These are phyloP conservation scores for Cryoendolithus antarcticus DNA, from an alignment of 2,329 filamentous ascomycete genomes.

Conservation along the genomic window DNA sequence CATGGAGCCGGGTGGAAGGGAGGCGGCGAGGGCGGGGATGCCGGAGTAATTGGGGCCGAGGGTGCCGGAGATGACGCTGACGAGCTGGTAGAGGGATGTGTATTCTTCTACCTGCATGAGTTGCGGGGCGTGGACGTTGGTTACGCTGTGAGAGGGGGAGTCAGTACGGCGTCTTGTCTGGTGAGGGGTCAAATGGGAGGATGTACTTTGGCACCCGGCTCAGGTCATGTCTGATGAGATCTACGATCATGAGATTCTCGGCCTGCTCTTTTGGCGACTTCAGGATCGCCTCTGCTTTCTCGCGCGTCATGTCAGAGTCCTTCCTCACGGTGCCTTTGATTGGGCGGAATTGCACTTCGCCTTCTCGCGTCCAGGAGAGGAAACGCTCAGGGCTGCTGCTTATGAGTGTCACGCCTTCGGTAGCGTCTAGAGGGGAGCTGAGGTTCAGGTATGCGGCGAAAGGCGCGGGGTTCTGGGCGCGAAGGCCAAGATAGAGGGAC, in stretches of 20 bases:
- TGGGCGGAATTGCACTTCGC: conserved; percentile 66
- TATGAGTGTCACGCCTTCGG: conserved; percentile 48
- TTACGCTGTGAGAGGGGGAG: conserved; percentile 9
- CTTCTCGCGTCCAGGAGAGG: conserved; percentile 51
- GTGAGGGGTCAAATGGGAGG: background rate
- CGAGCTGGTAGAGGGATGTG: conserved; percentile 80
- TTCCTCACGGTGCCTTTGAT: conserved; percentile 97
- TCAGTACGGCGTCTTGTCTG: conserved; percentile 1
- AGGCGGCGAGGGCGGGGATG: conserved; percentile 62
- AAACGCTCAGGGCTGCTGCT: conserved; percentile 86
- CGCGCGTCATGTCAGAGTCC: conserved; percentile 52
- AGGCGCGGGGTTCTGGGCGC: conserved; percentile 62
- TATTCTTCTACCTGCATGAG: conserved; percentile 85
- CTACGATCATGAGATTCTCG: conserved; percentile 97
- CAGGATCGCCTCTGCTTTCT: conserved; percentile 59
- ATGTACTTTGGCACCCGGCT: conserved; percentile 64
- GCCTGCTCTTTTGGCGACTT: conserved; percentile 79
- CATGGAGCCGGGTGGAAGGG: conserved; percentile 86
- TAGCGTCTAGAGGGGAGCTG: conserved; percentile 25
- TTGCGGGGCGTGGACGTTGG: conserved; percentile 58
- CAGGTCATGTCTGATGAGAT: conserved; percentile 87
- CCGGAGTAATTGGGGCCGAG: conserved; percentile 46
- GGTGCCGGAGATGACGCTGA: conserved; percentile 69
- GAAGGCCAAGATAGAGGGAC: conserved; percentile 60
- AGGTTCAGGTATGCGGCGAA: conserved; percentile 75